phyloP scores from a whole-genome alignment of 495 filamentous ascomycete species.

The Penicillium silybi region DNA sequence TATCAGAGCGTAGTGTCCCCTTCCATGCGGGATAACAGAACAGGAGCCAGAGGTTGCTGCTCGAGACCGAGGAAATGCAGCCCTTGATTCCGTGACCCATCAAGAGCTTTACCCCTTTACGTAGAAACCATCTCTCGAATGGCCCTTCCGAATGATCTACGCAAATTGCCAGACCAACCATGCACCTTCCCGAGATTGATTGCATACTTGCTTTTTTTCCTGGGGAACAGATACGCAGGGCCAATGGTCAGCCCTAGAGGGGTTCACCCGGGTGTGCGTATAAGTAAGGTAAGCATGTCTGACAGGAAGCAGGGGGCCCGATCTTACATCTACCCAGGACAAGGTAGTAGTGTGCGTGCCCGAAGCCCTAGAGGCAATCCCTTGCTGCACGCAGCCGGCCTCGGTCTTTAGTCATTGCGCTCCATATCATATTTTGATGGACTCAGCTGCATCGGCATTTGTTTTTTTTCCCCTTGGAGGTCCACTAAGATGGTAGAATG shows the following conservation, averaged over 20 bases:
- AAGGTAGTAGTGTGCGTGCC: conserved; percentile 2
- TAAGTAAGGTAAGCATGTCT: conserved; percentile 7
- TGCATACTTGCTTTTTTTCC: not conserved
- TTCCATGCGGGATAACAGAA: too few species aligned
- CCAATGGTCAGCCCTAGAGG: not conserved
- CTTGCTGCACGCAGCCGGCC: conserved; percentile 15
- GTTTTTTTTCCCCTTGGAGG: not conserved
- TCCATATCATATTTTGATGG: conserved; percentile 6
- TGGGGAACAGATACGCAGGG: not conserved
- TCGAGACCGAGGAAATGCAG: too few species aligned
- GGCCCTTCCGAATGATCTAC: not conserved
- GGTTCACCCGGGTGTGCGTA: not conserved
- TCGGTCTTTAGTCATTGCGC: conserved; percentile 7
- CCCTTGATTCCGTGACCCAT: too few species aligned
- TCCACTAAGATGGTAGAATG: not conserved
- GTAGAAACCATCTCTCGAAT: not conserved
- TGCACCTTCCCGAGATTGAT: conserved; percentile 2
- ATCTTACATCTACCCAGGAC: conserved; percentile 3
- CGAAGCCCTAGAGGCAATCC: conserved; percentile 7
- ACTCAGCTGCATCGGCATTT: too few species aligned
- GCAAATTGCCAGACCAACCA: not conserved
- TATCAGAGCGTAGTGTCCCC: too few species aligned
- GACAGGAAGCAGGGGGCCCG: conserved; percentile 19
- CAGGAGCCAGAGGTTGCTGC: too few species aligned
- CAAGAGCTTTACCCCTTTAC: not conserved